Evolutionary conservation across 2,329 filamentous ascomycete genomes (phyloP).

Genomic region (Venturiaceae sp.): DNA sequence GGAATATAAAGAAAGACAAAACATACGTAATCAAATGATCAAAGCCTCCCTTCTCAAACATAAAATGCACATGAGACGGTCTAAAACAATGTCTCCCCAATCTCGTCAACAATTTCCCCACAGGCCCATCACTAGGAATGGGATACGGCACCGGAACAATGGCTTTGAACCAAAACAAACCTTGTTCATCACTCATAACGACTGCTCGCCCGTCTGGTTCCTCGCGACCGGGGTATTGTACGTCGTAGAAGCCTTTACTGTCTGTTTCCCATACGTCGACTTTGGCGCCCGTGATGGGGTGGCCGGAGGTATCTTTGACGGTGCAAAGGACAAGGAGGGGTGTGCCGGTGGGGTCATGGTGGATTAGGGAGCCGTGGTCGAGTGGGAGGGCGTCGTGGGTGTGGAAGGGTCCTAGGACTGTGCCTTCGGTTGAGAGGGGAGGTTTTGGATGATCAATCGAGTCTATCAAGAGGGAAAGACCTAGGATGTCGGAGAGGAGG

Average conservation of each 20-base stretch:
- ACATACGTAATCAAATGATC: slow-evolving; percentile 77
- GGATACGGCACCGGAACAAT: slow-evolving; percentile 80
- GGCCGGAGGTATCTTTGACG: slow-evolving; percentile 54
- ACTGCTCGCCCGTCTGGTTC: slow-evolving; percentile 65
- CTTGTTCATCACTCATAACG: slow-evolving; percentile 58
- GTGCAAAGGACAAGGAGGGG: slow-evolving; percentile 66
- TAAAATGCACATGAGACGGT: slow-evolving; percentile 76
- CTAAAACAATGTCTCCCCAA: slow-evolving; percentile 64
- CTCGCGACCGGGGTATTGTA: slow-evolving; percentile 58
- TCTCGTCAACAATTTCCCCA: slow-evolving; percentile 58
- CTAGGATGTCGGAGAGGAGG: slow-evolving; percentile 69
- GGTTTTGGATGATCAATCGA: slow-evolving; percentile 78
- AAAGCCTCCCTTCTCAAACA: slow-evolving; percentile 73
- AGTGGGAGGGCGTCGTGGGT: slow-evolving; percentile 61
- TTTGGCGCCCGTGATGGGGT: slow-evolving; percentile 55
- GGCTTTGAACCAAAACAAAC: slow-evolving; percentile 74
- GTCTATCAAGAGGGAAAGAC: slow-evolving; percentile 71
- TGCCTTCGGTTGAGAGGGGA: slow-evolving; percentile 59
- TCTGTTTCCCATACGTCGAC: slow-evolving; percentile 85
- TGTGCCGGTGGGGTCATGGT: slow-evolving; percentile 58
- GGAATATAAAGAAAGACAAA: neutral
- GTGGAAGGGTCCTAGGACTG: slow-evolving; percentile 75
- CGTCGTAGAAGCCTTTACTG: slow-evolving; percentile 68
- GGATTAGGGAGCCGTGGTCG: slow-evolving; percentile 51
- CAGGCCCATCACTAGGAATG: slow-evolving; percentile 75